A percentile compares a stretch with the other conserved stretches of the same genome.
These are phyloP conservation scores for Suillus hirtellus DNA, from an alignment of 768 basidiomycete species.

Conservation along the genomic window DNA sequence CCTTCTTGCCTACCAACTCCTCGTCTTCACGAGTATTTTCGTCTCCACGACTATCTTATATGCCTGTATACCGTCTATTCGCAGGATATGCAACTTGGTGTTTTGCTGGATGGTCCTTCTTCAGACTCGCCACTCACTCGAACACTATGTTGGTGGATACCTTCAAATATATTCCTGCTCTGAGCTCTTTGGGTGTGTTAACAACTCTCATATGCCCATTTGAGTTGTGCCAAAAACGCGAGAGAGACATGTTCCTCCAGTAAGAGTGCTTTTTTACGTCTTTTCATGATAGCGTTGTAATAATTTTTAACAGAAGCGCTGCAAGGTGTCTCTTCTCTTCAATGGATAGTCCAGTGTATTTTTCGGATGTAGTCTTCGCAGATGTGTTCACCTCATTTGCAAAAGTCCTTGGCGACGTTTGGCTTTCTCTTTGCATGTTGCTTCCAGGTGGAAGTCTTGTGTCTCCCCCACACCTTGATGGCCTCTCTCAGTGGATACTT, in stretches of 20 bases:
- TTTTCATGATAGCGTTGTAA: background rate
- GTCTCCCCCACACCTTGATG: conserved; percentile 58
- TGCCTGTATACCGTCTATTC: conserved; percentile 68
- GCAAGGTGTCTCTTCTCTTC: conserved; percentile 75
- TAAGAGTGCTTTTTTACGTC: conserved; percentile 42
- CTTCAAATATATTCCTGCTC: conserved; percentile 74
- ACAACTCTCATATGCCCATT: conserved; percentile 66
- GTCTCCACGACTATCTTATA: conserved; percentile 44
- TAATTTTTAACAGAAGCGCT: conserved; percentile 52
- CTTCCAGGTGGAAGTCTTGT: conserved; percentile 79
- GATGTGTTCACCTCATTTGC: conserved; percentile 97
- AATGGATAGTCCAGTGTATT: conserved; percentile 63
- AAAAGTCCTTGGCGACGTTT: conserved; percentile 93
- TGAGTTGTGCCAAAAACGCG: conserved; percentile 62
- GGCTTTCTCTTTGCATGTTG: conserved; percentile 88
- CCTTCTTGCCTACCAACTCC: conserved; percentile 24
- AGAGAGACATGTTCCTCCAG: conserved; percentile 79
- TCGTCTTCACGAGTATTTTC: conserved; percentile 22
- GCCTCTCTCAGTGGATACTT: conserved; percentile 71
- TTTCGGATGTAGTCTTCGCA: conserved; percentile 91
- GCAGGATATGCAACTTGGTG: conserved; percentile 60
- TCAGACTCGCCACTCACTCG: conserved; percentile 57
- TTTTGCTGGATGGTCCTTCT: conserved; percentile 67
- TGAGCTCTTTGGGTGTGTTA: conserved; percentile 60
- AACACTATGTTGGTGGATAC: conserved; percentile 63